Evolutionary conservation across 192 early-diverging fungal genomes (phyloP).

Genomic region (Paraglomus brasilianum): DNA sequence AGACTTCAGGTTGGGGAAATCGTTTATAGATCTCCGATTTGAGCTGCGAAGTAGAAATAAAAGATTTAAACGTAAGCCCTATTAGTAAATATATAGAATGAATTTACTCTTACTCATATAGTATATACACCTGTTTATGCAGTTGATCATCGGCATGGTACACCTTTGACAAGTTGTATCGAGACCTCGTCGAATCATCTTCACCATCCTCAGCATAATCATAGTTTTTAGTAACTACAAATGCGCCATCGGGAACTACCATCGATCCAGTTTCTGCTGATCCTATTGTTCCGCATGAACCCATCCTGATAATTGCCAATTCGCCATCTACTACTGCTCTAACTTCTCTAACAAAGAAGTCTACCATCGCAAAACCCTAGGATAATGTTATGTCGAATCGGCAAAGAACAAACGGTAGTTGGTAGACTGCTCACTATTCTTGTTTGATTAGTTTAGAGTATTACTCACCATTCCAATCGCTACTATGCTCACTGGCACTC

Average conservation of each 20-base stretch:
- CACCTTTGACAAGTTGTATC: conserved; percentile 68
- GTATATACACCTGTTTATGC: conserved; percentile 35
- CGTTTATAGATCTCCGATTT: conserved; percentile 20
- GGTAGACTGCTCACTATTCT: too few species aligned
- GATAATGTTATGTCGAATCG: neutral
- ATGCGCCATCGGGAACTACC: conserved; percentile 65
- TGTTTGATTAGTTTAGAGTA: neutral
- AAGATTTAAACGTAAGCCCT: too few species aligned
- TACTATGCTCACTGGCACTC: conserved; percentile 75
- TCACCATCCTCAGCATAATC: conserved; percentile 61
- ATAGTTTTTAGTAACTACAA: conserved; percentile 68
- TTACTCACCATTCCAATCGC: conserved; percentile 57
- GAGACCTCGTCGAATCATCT: conserved; percentile 25
- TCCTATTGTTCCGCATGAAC: conserved; percentile 81
- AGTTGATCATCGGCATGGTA: conserved; percentile 63
- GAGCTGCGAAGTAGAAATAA: conserved; percentile 31
- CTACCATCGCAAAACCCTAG: conserved; percentile 80
- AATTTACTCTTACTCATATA: neutral
- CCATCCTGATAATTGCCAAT: conserved; percentile 78
- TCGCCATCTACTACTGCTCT: conserved; percentile 77
- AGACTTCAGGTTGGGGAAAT: conserved; percentile 32
- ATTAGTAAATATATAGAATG: conserved; percentile 2
- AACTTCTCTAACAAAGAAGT: conserved; percentile 87
- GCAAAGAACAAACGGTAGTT: neutral
- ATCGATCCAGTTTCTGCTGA: conserved; percentile 58